These are phyloP conservation scores for Azolla pinnata DNA, from an alignment of 75 land plant genomes.

Conservation along the genomic window DNA sequence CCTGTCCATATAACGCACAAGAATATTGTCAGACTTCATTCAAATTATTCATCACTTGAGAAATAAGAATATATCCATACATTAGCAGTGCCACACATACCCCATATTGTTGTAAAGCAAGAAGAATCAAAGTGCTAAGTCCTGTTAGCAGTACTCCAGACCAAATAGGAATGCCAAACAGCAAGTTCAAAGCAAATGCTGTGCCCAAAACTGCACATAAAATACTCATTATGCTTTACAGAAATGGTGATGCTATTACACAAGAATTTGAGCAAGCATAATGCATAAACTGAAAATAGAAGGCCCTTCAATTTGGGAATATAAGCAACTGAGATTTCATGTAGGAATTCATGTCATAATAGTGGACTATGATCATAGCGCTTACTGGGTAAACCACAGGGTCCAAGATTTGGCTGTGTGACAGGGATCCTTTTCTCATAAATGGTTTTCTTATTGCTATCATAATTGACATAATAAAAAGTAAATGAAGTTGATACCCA, in stretches of 20 bases:
- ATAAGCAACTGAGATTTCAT: background rate
- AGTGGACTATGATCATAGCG: too few relatives aligned
- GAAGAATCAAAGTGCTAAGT: slow-evolving; percentile 59
- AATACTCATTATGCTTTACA: background rate
- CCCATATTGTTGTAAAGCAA: slow-evolving; percentile 74
- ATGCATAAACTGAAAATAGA: background rate
- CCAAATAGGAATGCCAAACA: slow-evolving; percentile 82
- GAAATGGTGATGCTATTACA: background rate
- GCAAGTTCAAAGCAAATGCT: slow-evolving; percentile 78
- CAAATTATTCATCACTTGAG: too few relatives aligned
- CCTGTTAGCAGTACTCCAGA: slow-evolving; percentile 75
- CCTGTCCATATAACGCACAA: slow-evolving; percentile 35
- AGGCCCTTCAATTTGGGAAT: background rate
- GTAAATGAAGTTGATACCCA: too few relatives aligned
- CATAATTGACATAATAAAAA: too few relatives aligned
- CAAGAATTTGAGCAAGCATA: background rate
- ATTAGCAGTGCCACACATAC: slow-evolving; percentile 20
- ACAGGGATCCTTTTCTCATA: too few relatives aligned
- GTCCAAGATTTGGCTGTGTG: too few relatives aligned
- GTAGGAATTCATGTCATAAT: background rate
- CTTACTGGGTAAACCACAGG: too few relatives aligned
- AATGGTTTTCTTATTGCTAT: too few relatives aligned
- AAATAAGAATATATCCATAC: too few relatives aligned
- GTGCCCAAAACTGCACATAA: slow-evolving; percentile 59
- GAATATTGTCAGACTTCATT: background rate